Evolutionary conservation across 441 rosid species (phyloP), one percentile per base, ranked within the genome.

Genomic region (Omphalea diandra): DNA sequence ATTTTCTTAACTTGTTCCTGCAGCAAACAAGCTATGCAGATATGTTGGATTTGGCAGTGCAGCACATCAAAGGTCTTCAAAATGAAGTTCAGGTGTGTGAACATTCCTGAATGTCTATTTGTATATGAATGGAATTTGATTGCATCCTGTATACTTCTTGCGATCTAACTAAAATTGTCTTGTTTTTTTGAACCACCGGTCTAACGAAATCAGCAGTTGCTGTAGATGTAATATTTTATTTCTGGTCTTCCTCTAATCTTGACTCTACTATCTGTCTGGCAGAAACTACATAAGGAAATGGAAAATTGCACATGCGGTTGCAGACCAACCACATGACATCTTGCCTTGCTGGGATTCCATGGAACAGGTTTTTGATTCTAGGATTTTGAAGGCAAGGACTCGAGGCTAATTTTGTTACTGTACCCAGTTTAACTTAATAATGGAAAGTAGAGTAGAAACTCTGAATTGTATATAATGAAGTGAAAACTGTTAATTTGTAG

Each of bases 21-120:
- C 83, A 94, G 99, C 99, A 94, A 94, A 91, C 97, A 52, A 91
- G 97, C 85, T 94, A 94, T 58, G 71, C 99, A 26, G 97, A 94
- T 83, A 94, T 94, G 99, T 81, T 94, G 79, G 99, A 94, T 75
- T 77, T 91, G 82, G 99, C 99, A 9, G 97, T 90, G 67, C 88
- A 94, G 80, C 97, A 94, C 80, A 94, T 94, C 80, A 94, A 83
- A 81, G 91, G 94, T 53, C 97, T 94, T 70, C 97, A 94, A 81
- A 82, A 81, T 60, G 91, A 94, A 76, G 93, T 94, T 68, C 86
- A 91, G 97, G 99, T 94, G 57, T 2, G 83, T 81, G 62, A 49
- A 65, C 24, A 18, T n/a, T n/a, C n/a, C n/a, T n/a, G n/a, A n/a
- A n/a, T n/a, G n/a, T n/a, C n/a, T n/a, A n/a, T n/a, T n/a, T n/a